Evolutionary conservation across 345 rosid genomes (phyloP).

Genomic region (Cardamine resedifolia): DNA sequence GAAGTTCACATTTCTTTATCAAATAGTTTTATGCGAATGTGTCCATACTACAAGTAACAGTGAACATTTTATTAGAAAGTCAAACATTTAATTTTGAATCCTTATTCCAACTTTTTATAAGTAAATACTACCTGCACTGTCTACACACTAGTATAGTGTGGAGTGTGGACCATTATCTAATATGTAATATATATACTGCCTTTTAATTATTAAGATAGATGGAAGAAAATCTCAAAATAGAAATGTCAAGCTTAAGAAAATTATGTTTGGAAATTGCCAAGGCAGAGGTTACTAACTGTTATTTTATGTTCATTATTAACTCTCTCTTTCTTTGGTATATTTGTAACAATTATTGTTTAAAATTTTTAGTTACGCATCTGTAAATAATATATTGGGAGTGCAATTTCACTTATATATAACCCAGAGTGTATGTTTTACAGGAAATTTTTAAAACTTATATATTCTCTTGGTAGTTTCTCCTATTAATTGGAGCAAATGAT

Average conservation of each 20-base stretch:
- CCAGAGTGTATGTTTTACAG: neutral
- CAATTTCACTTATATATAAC: neutral
- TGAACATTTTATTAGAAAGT: neutral
- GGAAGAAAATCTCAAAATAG: too few relatives aligned
- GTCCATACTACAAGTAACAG: neutral
- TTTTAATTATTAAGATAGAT: neutral
- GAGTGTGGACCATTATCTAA: neutral
- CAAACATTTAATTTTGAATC: neutral
- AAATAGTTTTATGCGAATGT: neutral
- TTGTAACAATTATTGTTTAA: neutral
- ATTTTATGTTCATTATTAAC: neutral
- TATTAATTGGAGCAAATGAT: slow-evolving; percentile 9
- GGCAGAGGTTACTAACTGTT: neutral
- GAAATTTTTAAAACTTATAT: neutral
- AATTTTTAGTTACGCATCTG: neutral
- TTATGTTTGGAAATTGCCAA: neutral
- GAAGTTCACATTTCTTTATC: neutral
- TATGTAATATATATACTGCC: neutral
- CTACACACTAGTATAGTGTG: neutral
- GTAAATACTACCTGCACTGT: neutral
- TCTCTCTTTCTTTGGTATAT: neutral
- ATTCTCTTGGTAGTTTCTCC: neutral
- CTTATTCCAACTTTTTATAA: neutral
- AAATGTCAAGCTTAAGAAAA: neutral
- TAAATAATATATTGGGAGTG: neutral